phyloP scores from a whole-genome alignment of 108 stramenopile genomes.

The Thalassiosira profunda region DNA sequence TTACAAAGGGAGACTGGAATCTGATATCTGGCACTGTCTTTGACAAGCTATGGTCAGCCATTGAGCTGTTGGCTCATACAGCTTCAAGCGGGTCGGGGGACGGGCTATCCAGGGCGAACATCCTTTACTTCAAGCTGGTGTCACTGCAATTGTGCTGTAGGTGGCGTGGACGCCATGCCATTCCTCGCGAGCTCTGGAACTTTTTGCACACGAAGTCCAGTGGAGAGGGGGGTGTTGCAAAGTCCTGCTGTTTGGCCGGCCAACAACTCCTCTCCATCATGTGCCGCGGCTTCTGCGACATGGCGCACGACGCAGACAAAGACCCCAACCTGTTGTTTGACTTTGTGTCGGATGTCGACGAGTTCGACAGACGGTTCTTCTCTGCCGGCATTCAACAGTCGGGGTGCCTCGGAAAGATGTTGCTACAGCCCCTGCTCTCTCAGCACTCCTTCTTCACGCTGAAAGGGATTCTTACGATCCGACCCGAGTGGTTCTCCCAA shows the following conservation, averaged over 20 bases:
- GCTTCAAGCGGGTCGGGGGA: too few species aligned
- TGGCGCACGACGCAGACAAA: constrained; percentile 2
- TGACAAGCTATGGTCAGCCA: constrained; percentile 31
- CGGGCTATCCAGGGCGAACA: too few species aligned
- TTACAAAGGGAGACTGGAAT: constrained; percentile 15
- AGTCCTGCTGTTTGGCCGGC: constrained; percentile 10
- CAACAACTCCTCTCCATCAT: constrained; percentile 37
- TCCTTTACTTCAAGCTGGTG: constrained; percentile 29
- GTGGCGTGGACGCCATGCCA: constrained; percentile 16
- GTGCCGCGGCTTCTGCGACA: constrained; percentile 49
- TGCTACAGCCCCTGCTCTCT: constrained; percentile 23
- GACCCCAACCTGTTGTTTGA: constrained; percentile 36
- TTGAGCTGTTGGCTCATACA: constrained; percentile 28
- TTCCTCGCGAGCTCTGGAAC: constrained; percentile 14
- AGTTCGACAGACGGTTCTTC: constrained; percentile 50
- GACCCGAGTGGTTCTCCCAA: constrained; percentile 38
- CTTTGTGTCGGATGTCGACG: constrained; percentile 65
- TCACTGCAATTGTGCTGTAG: constrained; percentile 28
- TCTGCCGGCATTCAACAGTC: constrained; percentile 7
- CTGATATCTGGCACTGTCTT: constrained; percentile 8
- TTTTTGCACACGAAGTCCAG: constrained; percentile 2
- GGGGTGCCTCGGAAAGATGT: constrained; percentile 12
- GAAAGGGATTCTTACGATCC: constrained; percentile 29
- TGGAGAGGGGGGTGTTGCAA: neutral
- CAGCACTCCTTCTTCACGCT: constrained; percentile 28